These are phyloP conservation scores for Eragrostis nindensis DNA, from an alignment of 176 grass and related monocot genomes.

Conservation along the genomic window DNA sequence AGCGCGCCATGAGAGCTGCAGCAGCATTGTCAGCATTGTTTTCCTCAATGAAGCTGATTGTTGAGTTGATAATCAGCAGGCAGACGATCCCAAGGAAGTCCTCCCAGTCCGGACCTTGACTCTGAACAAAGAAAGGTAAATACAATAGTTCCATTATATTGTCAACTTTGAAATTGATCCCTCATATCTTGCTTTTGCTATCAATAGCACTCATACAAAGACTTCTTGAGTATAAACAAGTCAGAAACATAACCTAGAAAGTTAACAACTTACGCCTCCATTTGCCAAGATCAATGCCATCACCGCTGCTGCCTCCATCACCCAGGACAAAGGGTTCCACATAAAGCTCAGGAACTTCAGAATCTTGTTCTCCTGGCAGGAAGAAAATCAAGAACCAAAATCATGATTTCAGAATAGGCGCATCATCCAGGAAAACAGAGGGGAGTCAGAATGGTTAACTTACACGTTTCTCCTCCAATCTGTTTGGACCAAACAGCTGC, in stretches of 20 bases:
- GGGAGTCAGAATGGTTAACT: background rate
- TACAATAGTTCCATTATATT: background rate
- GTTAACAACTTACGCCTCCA: conserved; percentile 61
- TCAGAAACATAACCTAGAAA: background rate
- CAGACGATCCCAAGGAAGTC: conserved; percentile 82
- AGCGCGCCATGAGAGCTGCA: conserved; percentile 67
- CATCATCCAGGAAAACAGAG: background rate
- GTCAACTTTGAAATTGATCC: background rate
- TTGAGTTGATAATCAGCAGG: conserved; percentile 79
- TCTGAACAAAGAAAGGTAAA: conserved; percentile 43
- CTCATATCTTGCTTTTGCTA: background rate
- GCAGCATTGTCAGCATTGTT: conserved; percentile 83
- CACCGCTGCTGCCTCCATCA: conserved; percentile 83
- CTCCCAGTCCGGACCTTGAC: conserved; percentile 73
- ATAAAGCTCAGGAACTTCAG: conserved; percentile 83
- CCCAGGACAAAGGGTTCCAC: conserved; percentile 96
- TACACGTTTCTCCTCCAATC: conserved; percentile 78
- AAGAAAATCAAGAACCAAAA: conserved; percentile 10
- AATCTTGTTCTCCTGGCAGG: conserved; percentile 70
- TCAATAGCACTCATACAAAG: background rate
- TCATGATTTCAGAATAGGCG: background rate
- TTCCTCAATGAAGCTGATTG: conserved; percentile 86
- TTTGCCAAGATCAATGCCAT: conserved; percentile 78
- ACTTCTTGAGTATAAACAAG: background rate
- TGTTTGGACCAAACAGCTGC: conserved; percentile 70